Evolutionary conservation across 495 filamentous ascomycete species (phyloP).

Genomic region (Aspergillus biplanus): DNA sequence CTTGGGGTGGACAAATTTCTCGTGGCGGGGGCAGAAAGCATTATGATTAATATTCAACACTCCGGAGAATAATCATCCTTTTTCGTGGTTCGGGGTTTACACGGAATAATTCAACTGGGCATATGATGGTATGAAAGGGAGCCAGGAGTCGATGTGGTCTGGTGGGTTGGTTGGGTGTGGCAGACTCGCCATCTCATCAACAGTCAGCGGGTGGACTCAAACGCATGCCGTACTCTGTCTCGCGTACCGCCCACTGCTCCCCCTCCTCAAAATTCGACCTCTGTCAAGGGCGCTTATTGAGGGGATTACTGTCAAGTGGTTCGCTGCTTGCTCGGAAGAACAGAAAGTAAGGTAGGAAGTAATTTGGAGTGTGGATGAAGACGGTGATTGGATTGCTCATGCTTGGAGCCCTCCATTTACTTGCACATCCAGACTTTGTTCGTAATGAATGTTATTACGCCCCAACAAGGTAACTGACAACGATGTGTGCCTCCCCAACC

Average conservation of each 20-base stretch:
- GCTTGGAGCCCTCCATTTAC: slow-evolving; percentile 18
- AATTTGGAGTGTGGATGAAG: slow-evolving; percentile 2
- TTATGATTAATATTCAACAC: background rate
- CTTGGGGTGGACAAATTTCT: background rate
- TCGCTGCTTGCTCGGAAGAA: no score
- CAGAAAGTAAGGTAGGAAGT: no score
- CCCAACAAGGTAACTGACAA: slow-evolving; percentile 18
- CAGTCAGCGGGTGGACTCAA: background rate
- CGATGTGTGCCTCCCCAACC: slow-evolving; percentile 3
- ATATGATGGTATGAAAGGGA: slow-evolving; percentile 9
- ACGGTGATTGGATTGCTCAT: slow-evolving; percentile 18
- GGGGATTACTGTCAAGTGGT: background rate
- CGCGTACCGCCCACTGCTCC: background rate
- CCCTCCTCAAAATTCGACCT: background rate
- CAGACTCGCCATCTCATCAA: background rate
- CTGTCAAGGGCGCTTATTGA: background rate
- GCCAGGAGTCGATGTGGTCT: background rate
- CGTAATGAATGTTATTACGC: slow-evolving; percentile 12
- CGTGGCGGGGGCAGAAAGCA: background rate
- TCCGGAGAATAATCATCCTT: background rate
- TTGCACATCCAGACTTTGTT: slow-evolving; percentile 10
- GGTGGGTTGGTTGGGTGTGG: background rate
- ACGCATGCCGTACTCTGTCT: background rate
- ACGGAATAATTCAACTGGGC: slow-evolving; percentile 22
- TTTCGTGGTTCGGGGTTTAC: slow-evolving; percentile 33